A percentile compares a stretch with the other conserved stretches of the same genome.
Evolutionary conservation across 768 basidiomycete species (phyloP).

Genomic region (Boletellus emodensis): DNA sequence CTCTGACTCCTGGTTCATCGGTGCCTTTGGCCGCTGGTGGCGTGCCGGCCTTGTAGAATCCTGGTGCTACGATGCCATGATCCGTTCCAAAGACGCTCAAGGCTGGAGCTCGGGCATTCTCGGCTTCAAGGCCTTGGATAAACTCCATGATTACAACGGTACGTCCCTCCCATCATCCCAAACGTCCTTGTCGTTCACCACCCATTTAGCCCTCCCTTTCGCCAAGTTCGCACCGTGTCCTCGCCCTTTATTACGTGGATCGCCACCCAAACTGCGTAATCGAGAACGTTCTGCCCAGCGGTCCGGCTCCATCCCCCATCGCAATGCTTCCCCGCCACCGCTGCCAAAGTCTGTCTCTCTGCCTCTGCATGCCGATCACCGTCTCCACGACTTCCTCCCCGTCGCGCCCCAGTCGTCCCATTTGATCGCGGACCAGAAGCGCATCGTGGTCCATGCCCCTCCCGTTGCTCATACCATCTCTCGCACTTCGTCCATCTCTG

Average conservation of each 20-base stretch:
- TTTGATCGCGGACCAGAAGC: slow-evolving; percentile 23
- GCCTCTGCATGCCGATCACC: slow-evolving; percentile 61
- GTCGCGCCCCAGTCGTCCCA: slow-evolving; percentile 22
- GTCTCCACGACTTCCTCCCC: slow-evolving; percentile 26
- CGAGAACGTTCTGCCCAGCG: slow-evolving; percentile 52
- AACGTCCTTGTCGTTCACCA: background rate
- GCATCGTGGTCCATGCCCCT: slow-evolving; percentile 26
- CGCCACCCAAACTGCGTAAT: slow-evolving; percentile 56
- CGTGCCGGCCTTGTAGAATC: slow-evolving; percentile 74
- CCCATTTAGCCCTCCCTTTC: slow-evolving; percentile 45
- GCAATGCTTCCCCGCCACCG: slow-evolving; percentile 77
- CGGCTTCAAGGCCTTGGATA: slow-evolving; percentile 69
- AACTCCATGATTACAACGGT: slow-evolving; percentile 66
- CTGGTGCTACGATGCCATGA: slow-evolving; percentile 71
- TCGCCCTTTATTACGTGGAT: slow-evolving; percentile 40
- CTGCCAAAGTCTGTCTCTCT: slow-evolving; percentile 78
- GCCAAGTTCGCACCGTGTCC: slow-evolving; percentile 45
- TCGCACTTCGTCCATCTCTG: slow-evolving; percentile 20
- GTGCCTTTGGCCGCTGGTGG: slow-evolving; percentile 92
- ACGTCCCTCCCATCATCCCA: slow-evolving; percentile 18
- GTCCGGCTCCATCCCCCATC: slow-evolving; percentile 35
- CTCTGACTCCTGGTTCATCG: slow-evolving; percentile 84
- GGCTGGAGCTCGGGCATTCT: slow-evolving; percentile 76
- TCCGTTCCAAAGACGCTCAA: slow-evolving; percentile 63
- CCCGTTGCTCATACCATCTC: slow-evolving; percentile 23